These are phyloP conservation scores for Suillus subaureus DNA, from an alignment of 768 basidiomycete genomes.

Conservation along the genomic window DNA sequence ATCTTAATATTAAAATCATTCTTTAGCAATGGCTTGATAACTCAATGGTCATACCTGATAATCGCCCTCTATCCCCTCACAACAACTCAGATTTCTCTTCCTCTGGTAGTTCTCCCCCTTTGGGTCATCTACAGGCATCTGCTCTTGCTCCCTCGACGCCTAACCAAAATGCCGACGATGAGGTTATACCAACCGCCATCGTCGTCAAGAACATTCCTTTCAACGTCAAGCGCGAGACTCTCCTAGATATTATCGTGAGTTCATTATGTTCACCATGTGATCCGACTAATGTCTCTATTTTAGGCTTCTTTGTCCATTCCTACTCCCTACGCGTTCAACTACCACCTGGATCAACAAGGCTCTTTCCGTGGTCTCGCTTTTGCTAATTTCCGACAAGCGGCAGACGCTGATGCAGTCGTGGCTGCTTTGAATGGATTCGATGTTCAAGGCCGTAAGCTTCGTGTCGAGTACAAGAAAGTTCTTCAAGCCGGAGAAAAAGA, in stretches of 20 bases:
- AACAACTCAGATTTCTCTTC: conserved; percentile 91
- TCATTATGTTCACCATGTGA: not conserved
- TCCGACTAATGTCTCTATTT: conserved; percentile 15
- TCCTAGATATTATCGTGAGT: conserved; percentile 94
- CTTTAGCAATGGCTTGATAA: conserved; percentile 87
- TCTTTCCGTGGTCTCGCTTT: conserved; percentile 97
- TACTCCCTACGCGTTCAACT: conserved; percentile 99
- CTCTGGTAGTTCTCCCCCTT: conserved; percentile 79
- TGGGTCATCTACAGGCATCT: conserved; percentile 43
- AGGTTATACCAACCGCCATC: conserved; percentile 97
- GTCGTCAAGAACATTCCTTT: conserved; percentile 99
- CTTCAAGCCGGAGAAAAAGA: conserved; percentile 99
- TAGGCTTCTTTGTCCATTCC: conserved; percentile 92
- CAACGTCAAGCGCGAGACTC: conserved; percentile 94
- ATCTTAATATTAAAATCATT: conserved; percentile 20
- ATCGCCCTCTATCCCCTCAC: conserved; percentile 80
- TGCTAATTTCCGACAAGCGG: conserved; percentile 92
- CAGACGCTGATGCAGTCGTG: conserved; percentile 94
- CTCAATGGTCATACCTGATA: conserved; percentile 51
- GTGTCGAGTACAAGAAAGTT: conserved; percentile 99
- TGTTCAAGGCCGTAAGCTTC: conserved; percentile 93
- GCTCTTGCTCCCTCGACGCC: conserved; percentile 53
- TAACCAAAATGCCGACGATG: conserved; percentile 68
- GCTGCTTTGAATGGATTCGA: conserved; percentile 96
- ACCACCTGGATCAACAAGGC: conserved; percentile 95